A percentile compares a stretch with the other conserved stretches of the same genome.
Evolutionary conservation across 129 eudicot species (phyloP).

Genomic region (Sambucus nigra): DNA sequence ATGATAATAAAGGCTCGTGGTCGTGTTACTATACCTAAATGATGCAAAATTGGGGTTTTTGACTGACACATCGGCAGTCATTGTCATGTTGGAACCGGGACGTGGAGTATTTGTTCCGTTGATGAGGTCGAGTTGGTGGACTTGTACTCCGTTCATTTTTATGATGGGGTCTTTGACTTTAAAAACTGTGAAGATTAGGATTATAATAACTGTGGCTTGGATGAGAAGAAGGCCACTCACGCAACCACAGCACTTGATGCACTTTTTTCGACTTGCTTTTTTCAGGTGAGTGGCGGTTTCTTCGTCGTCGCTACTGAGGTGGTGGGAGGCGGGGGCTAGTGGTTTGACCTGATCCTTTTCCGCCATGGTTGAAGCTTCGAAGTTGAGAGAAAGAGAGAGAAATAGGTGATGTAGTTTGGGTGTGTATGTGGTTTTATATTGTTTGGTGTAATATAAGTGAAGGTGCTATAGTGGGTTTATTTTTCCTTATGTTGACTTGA

Average conservation of each 20-base stretch:
- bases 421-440: too few species aligned
- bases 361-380: conserved; percentile 19
- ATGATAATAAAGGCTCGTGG: conserved; percentile 38
- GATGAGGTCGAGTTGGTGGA: conserved; percentile 18
- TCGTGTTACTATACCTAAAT: conserved; percentile 56
- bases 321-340: conserved; percentile 36
- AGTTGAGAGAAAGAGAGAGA: not conserved
- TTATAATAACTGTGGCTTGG: conserved; percentile 21
- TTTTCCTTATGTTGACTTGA: not conserved
- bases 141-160: conserved; percentile 32
- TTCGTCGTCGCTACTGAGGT: conserved; percentile 19
- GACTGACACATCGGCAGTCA: conserved; percentile 58
- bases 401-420: not conserved
- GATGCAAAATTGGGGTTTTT: conserved; percentile 72
- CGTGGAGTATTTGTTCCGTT: conserved; percentile 17
- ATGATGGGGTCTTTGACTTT: conserved; percentile 51
- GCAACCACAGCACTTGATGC: conserved; percentile 25
- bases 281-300: conserved; percentile 7
- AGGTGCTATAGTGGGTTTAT: not conserved
- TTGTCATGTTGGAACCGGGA: conserved; percentile 48
- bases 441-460: not conserved
- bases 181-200: conserved; percentile 52
- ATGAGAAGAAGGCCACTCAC: conserved; percentile 24
- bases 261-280: conserved; percentile 13
- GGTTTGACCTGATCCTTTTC: conserved; percentile 49